phyloP scores from a whole-genome alignment of 495 filamentous ascomycete genomes.

The Penicillium manginii region DNA sequence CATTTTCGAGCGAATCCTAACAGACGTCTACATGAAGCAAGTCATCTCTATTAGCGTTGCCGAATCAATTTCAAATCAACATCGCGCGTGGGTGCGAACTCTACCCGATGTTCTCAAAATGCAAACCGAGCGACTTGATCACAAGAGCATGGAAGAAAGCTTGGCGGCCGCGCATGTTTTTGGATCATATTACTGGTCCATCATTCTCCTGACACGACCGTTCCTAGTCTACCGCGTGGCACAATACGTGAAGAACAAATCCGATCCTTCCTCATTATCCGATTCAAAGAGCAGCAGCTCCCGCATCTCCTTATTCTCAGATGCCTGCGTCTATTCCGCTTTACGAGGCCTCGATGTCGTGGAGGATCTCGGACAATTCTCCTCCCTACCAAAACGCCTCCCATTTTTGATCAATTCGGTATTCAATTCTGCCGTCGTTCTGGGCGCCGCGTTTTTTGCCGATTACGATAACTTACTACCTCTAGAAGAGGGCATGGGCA shows the following conservation, averaged over 20 bases:
- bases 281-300: conserved; percentile 34
- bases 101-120: conserved; percentile 38
- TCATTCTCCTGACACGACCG: conserved; percentile 69
- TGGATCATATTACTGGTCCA: conserved; percentile 72
- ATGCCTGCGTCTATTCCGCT: conserved; percentile 72
- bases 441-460: conserved; percentile 72
- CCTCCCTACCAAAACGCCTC: conserved; percentile 67
- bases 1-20: conserved; percentile 68
- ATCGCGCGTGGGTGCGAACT: conserved; percentile 44
- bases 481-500: conserved; percentile 57
- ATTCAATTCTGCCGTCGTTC: conserved; percentile 70
- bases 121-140: conserved; percentile 39
- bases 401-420: conserved; percentile 75
- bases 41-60: conserved; percentile 69
- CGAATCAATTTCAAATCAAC: conserved; percentile 66
- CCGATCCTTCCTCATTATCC: conserved; percentile 24
- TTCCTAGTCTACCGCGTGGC: conserved; percentile 65
- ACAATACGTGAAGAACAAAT: conserved; percentile 46
- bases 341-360: conserved; percentile 67
- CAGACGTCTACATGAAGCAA: conserved; percentile 68
- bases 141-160: conserved; percentile 54
- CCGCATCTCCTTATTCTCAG: conserved; percentile 65
- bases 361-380: conserved; percentile 57
- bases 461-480: conserved; percentile 61
- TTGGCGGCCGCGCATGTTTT: conserved; percentile 70